Evolutionary conservation across 2,329 filamentous ascomycete species (phyloP), one percentile per base, ranked within the genome.

Genomic region (Fusarium sp.): DNA sequence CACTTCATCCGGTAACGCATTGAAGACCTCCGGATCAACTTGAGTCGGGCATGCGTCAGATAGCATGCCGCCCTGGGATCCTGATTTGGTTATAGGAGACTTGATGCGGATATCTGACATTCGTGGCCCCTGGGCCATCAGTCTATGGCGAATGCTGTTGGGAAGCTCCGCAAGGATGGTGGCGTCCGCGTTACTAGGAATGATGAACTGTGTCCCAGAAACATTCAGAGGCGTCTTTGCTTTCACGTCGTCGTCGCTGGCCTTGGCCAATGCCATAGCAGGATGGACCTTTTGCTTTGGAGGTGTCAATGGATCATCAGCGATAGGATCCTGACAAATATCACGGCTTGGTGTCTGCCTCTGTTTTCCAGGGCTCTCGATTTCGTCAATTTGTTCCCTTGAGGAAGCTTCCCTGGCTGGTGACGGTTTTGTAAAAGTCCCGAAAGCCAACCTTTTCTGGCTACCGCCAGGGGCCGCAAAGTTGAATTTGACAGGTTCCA

Each of bases 201-300:
- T 87, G 52, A 98, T 90, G 78, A 99, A 99, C 78, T 99, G 96
- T 0, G 96, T 98, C 5, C 96, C 94, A 7, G 90, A 86, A 7
- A 94, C 89, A 78, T 98, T 97, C 28, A 98, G 84, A 3, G 91
- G 91, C 12, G 88, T 89, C 70, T 88, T 92, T 28, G 92, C 84
- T 82, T 89, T 84, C 73, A 84, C 67, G 80, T 93, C 83, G 63
- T 79, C 77, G 44, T 86, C 83, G 64, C 84, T 86, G 5, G 87
- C 85, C 73, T 83, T 85, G 6, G 86, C 83, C 54, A 91, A 82
- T 6, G 85, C 84, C 60, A 89, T 81, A 7, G 87, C 89, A 39
- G 88, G 88, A 69, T 91, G 89, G 0, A 80, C 67, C 70, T 84
- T 89, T 61, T 84, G 84, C 71, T 88, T 91, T 76, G 83, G 84